phyloP scores from a whole-genome alignment of 768 basidiomycete genomes.

The Crepidotus variabilis region DNA sequence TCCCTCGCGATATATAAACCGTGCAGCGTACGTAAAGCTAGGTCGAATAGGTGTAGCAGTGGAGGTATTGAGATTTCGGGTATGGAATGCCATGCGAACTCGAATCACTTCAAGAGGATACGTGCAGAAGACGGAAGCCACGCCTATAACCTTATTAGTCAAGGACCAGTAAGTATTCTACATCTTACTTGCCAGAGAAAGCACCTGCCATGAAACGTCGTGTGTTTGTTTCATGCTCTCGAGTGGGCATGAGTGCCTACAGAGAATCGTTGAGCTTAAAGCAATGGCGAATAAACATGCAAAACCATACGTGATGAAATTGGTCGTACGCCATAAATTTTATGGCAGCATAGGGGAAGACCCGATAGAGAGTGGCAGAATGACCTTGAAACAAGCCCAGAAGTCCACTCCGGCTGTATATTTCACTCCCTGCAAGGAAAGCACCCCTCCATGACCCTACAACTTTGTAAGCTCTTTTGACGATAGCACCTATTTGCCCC shows the following conservation, averaged over 20 bases:
- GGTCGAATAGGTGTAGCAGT: slow-evolving; percentile 28
- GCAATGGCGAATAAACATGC: background rate
- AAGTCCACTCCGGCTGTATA: slow-evolving; percentile 64
- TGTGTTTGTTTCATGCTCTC: slow-evolving; percentile 68
- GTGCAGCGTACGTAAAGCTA: slow-evolving; percentile 52
- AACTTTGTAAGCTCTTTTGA: background rate
- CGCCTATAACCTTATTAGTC: slow-evolving; percentile 42
- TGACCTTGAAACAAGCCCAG: slow-evolving; percentile 93
- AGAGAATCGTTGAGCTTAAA: background rate
- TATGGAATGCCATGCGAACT: slow-evolving; percentile 92
- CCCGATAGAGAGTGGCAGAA: slow-evolving; percentile 88
- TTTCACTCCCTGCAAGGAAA: slow-evolving; percentile 68
- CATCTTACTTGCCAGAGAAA: slow-evolving; percentile 60
- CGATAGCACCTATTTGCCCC: background rate
- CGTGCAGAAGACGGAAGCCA: slow-evolving; percentile 84
- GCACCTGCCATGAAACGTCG: slow-evolving; percentile 87
- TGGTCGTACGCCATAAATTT: slow-evolving; percentile 97
- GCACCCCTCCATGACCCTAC: slow-evolving; percentile 87
- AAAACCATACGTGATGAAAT: slow-evolving; percentile 59
- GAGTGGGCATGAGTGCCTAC: slow-evolving; percentile 64
- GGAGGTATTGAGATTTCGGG: slow-evolving; percentile 30
- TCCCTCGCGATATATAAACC: slow-evolving; percentile 70
- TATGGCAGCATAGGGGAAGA: slow-evolving; percentile 96
- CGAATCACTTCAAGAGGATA: slow-evolving; percentile 96
- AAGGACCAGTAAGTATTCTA: background rate